Base-by-base conservation (phyloP, 1,139 yeast species). In the Diutina mesorugosa region DNA sequence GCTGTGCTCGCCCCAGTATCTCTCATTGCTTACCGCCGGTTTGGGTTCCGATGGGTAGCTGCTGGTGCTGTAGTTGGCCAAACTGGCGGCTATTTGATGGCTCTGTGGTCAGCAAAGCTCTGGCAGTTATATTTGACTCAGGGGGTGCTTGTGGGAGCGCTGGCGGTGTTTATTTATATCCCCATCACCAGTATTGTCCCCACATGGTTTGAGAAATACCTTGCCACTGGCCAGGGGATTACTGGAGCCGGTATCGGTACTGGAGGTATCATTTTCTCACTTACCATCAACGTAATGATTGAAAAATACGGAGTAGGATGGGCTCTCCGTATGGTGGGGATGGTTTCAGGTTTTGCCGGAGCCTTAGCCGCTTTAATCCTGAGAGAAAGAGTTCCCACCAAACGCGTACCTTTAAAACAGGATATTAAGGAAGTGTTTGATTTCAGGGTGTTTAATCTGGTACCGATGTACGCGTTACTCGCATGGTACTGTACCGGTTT, bases 121-220 rank as follows among this genome's bases (percentile, higher is more conserved):
- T 80, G 84, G 79, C 81, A 81, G 59, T 61, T 83, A 29, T 81
- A 74, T 61, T 64, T 78, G 54, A 73, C 81, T 1, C 83, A 79
- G 63, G 84, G 83, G 0, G 56, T 78, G 16, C 63, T 79, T 35
- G 41, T 35, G n/a, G 41, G 41, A 2, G 41, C 41, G n/a, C 41
- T 35, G 41, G 41, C 41, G n/a, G 41, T 35, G 41, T 35, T 35
- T 35, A 35, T 35, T 5, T 35, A 35, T 10, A 35, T 35, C 41
- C 41, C 41, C 41, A 35, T 35, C 41, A 35, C 41, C 41, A 35
- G 41, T 35, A 35, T 35, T 35, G 41, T 35, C 41, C 41, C 41
- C 41, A 35, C 41, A 1, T 35, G 41, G 41, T 35, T 35, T n/a
- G 41, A 35, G 10, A 35, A 35, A 12, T 35, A 35, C n/a, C 16